phyloP scores from a whole-genome alignment of 768 basidiomycete species.

The Trametes meyenii region DNA sequence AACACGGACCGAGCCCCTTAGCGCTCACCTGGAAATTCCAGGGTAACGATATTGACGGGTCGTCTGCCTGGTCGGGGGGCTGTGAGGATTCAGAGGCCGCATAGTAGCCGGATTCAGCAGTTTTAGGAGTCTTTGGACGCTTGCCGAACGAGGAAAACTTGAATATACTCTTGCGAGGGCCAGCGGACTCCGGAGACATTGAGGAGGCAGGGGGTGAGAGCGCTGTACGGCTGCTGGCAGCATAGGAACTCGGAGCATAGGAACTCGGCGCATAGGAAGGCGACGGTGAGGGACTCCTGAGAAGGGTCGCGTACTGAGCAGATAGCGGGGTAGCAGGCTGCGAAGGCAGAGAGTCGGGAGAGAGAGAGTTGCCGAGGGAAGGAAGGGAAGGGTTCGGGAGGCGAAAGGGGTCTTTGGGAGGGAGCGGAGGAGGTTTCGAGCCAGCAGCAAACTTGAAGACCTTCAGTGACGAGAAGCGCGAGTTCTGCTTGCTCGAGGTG shows the following conservation, averaged over 20 bases:
- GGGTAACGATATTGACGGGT: constrained; percentile 66
- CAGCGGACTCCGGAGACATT: constrained; percentile 29
- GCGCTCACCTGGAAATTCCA: constrained; percentile 74
- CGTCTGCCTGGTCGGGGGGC: constrained; percentile 40
- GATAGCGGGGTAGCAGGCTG: constrained; percentile 30
- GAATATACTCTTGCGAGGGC: constrained; percentile 38
- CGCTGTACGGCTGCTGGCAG: constrained; percentile 24
- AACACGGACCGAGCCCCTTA: background rate
- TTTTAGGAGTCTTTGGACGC: constrained; percentile 38
- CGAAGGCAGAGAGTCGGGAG: constrained; percentile 42
- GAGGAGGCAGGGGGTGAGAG: constrained; percentile 26
- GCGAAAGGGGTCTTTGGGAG: constrained; percentile 66
- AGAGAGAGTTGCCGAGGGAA: constrained; percentile 50
- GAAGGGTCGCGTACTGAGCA: constrained; percentile 35
- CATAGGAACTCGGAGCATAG: constrained; percentile 26
- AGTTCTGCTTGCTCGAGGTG: constrained; percentile 35
- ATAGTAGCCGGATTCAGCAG: constrained; percentile 25
- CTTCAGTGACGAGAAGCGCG: constrained; percentile 45
- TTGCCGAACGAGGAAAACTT: constrained; percentile 40
- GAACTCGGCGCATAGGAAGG: constrained; percentile 29
- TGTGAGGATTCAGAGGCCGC: constrained; percentile 19
- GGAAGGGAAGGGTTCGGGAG: constrained; percentile 41
- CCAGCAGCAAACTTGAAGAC: constrained; percentile 43
- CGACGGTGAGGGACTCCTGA: constrained; percentile 33
- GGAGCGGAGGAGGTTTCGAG: constrained; percentile 54